A percentile compares a stretch with the other conserved stretches of the same genome.
Evolutionary conservation across 768 basidiomycete species (phyloP).

Genomic region (Piloderma croceum): DNA sequence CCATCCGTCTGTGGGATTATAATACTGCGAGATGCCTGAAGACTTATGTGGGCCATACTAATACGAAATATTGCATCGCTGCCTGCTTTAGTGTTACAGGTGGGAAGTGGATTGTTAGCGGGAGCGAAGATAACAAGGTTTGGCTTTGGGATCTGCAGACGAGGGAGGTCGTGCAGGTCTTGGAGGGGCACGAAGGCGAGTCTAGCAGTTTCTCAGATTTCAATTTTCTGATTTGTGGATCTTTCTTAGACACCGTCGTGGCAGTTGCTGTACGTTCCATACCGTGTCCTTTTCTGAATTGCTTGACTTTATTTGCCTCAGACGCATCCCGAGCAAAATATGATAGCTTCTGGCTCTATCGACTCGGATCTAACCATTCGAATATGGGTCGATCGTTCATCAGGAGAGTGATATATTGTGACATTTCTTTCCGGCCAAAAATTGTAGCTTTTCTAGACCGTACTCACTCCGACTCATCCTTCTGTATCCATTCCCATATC

Average conservation of each 20-base stretch:
- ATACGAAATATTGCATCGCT: conserved; percentile 78
- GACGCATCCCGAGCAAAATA: conserved; percentile 84
- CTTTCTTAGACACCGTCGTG: conserved; percentile 59
- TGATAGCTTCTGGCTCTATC: conserved; percentile 84
- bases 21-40: conserved; percentile 87
- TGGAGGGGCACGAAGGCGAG: conserved; percentile 70
- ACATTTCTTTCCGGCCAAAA: too few relatives aligned
- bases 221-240: conserved; percentile 5
- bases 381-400: conserved; percentile 78
- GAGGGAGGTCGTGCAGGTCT: conserved; percentile 74
- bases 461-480: too few relatives aligned
- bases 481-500: too few relatives aligned
- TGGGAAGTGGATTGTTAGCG: conserved; percentile 86
- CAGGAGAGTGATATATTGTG: too few relatives aligned
- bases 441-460: too few relatives aligned
- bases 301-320: conserved; percentile 22
- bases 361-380: conserved; percentile 78
- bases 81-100: conserved; percentile 82
- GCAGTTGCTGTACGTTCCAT: conserved; percentile 60
- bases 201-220: conserved; percentile 2
- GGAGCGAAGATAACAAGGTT: conserved; percentile 85
- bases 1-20: conserved; percentile 93
- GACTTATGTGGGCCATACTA: conserved; percentile 80
- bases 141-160: conserved; percentile 91
- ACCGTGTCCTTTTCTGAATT: conserved; percentile 1